phyloP scores from a whole-genome alignment of 2,329 filamentous ascomycete species.

The Mycosphaerella sp. region DNA sequence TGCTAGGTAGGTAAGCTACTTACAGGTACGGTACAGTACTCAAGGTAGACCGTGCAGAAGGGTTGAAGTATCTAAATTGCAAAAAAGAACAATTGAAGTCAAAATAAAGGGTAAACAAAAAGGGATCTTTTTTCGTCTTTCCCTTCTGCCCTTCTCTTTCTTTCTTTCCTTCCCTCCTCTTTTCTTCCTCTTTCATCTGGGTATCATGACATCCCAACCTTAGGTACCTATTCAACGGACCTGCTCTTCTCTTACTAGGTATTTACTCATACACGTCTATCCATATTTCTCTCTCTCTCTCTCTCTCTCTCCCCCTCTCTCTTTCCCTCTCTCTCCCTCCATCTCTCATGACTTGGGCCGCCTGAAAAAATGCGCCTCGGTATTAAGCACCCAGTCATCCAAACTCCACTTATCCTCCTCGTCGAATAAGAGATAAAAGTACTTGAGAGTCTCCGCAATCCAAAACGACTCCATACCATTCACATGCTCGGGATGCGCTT shows the following conservation, averaged over 20 bases:
- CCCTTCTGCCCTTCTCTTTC: too few relatives aligned
- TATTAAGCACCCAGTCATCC: slow-evolving; percentile 61
- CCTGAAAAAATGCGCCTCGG: slow-evolving; percentile 48
- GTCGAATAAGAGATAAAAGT: slow-evolving; percentile 78
- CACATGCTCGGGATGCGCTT: slow-evolving; percentile 35
- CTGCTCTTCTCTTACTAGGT: not conserved
- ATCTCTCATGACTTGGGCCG: slow-evolving; percentile 10
- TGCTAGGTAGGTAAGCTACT: too few relatives aligned
- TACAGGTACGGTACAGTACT: too few relatives aligned
- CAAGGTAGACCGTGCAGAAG: too few relatives aligned
- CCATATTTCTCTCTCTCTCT: too few relatives aligned
- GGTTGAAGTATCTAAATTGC: too few relatives aligned
- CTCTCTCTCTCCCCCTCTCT: not conserved
- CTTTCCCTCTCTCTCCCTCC: not conserved
- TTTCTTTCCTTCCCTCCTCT: too few relatives aligned
- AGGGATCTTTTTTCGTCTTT: too few relatives aligned
- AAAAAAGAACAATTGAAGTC: too few relatives aligned
- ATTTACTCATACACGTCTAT: not conserved
- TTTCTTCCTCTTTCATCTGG: too few relatives aligned
- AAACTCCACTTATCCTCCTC: slow-evolving; percentile 58
- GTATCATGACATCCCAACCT: not conserved
- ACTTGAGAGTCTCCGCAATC: slow-evolving; percentile 82
- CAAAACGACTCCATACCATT: slow-evolving; percentile 85
- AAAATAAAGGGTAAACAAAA: too few relatives aligned
- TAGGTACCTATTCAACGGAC: too few relatives aligned